phyloP scores from a whole-genome alignment of 495 filamentous ascomycete genomes.

The Penicillium malachiteum region DNA sequence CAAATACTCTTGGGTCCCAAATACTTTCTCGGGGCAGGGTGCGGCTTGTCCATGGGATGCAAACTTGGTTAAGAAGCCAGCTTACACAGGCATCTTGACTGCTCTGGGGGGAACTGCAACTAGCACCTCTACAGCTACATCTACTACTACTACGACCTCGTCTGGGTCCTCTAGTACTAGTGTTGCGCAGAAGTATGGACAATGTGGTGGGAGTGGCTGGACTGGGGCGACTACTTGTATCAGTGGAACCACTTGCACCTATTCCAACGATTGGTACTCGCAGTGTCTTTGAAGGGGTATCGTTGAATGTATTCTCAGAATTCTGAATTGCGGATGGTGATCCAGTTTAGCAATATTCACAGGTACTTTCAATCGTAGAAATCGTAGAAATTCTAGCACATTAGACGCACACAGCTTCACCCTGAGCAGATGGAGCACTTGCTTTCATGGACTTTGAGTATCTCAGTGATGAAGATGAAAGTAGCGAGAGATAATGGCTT shows the following conservation, averaged over 20 bases:
- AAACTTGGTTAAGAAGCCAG: slow-evolving; percentile 57
- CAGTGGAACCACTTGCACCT: slow-evolving; percentile 44
- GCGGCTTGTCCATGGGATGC: slow-evolving; percentile 54
- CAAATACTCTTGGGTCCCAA: slow-evolving; percentile 60
- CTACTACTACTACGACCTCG: slow-evolving; percentile 23
- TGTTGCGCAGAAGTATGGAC: slow-evolving; percentile 44
- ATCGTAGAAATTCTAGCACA: too few species aligned
- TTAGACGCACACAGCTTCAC: too few species aligned
- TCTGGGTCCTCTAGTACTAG: slow-evolving; percentile 23
- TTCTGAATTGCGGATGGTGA: too few species aligned
- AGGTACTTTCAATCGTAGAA: too few species aligned
- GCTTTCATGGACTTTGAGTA: too few species aligned
- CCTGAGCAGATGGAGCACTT: too few species aligned
- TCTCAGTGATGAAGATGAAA: too few species aligned
- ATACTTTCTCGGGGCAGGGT: slow-evolving; percentile 52
- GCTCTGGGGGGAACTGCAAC: slow-evolving; percentile 29
- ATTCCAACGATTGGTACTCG: slow-evolving; percentile 47
- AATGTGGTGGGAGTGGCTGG: slow-evolving; percentile 52
- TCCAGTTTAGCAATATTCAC: too few species aligned
- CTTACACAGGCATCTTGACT: slow-evolving; percentile 44
- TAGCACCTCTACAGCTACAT: slow-evolving; percentile 25
- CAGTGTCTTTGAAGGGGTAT: slow-evolving; percentile 41
- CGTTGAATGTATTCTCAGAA: neutral
- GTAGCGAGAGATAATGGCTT: too few species aligned
- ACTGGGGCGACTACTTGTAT: slow-evolving; percentile 48